phyloP scores from a whole-genome alignment of 169 alveolate species.

The Cryptosporidium meleagridis region DNA sequence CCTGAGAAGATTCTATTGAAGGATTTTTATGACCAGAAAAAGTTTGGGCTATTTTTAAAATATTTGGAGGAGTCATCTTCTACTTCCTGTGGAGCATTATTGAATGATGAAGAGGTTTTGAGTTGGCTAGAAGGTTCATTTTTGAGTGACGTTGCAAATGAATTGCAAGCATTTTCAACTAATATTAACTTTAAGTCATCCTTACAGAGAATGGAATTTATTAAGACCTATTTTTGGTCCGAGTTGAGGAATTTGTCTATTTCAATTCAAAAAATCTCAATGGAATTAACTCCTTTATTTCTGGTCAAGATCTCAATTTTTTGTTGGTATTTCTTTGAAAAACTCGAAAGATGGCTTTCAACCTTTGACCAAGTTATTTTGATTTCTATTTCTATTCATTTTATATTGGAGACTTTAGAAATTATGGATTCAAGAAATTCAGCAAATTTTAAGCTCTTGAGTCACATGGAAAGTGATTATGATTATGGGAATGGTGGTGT shows the following conservation, averaged over 20 bases:
- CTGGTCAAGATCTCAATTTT: constrained; percentile 15
- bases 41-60: constrained; percentile 8
- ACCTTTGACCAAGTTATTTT: constrained; percentile 34
- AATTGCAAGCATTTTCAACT: not conserved
- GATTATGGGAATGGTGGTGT: no score
- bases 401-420: constrained; percentile 15
- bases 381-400: constrained; percentile 44
- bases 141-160: not conserved
- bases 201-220: constrained; percentile 6
- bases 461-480: not conserved
- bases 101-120: not conserved
- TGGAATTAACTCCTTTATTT: constrained; percentile 32
- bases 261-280: constrained; percentile 27
- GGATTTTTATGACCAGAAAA: constrained; percentile 5
- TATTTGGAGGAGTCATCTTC: constrained; percentile 24
- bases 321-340: constrained; percentile 61
- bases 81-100: not conserved
- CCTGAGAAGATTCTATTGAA: not conserved
- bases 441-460: no score
- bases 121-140: constrained; percentile 20
- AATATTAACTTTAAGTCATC: constrained; percentile 1
- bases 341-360: constrained; percentile 31
- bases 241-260: not conserved
- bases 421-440: not conserved
- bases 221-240: constrained; percentile 25